Conservation (phyloP, 2,329 filamentous ascomycete species). For the Paecilomyces fulvus region DNA sequence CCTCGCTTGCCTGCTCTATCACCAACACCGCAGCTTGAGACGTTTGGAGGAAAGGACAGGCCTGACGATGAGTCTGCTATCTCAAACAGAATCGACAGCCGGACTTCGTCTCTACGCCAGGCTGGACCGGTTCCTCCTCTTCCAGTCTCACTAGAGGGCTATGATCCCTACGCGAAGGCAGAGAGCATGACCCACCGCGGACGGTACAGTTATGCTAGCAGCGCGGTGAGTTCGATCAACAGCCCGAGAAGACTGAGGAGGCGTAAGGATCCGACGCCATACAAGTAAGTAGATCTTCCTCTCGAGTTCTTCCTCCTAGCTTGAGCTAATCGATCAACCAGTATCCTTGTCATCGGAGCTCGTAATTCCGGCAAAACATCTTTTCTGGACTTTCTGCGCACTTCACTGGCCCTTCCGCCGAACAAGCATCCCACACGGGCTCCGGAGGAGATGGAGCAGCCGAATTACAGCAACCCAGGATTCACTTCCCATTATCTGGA, state of each 20-base stretch:
- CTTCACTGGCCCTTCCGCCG: slow-evolving; percentile 70
- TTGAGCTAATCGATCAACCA: slow-evolving; percentile 30
- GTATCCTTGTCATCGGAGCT: slow-evolving; percentile 82
- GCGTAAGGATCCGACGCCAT: slow-evolving; percentile 93
- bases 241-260: slow-evolving; percentile 84
- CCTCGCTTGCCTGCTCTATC: slow-evolving; percentile 45
- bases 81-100: slow-evolving; percentile 35
- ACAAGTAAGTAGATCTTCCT: slow-evolving; percentile 66
- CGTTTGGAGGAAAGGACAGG: slow-evolving; percentile 55
- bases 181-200: slow-evolving; percentile 97
- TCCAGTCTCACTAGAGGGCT: slow-evolving; percentile 36
- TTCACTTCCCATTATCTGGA: slow-evolving; percentile 88
- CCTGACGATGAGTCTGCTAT: slow-evolving; percentile 55
- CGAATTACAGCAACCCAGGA: slow-evolving; percentile 47
- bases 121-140: slow-evolving; percentile 18
- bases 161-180: slow-evolving; percentile 71
- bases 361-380: slow-evolving; percentile 88
- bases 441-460: slow-evolving; percentile 50
- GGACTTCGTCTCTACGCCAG: slow-evolving; percentile 31
- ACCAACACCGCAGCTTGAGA: slow-evolving; percentile 43
- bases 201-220: slow-evolving; percentile 92
- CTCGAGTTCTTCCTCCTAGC: not conserved
- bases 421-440: slow-evolving; percentile 58
- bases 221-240: slow-evolving; percentile 82
- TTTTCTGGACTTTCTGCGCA: slow-evolving; percentile 91